phyloP scores from a whole-genome alignment of 2,329 filamentous ascomycete genomes.

The Xylaria sp. region DNA sequence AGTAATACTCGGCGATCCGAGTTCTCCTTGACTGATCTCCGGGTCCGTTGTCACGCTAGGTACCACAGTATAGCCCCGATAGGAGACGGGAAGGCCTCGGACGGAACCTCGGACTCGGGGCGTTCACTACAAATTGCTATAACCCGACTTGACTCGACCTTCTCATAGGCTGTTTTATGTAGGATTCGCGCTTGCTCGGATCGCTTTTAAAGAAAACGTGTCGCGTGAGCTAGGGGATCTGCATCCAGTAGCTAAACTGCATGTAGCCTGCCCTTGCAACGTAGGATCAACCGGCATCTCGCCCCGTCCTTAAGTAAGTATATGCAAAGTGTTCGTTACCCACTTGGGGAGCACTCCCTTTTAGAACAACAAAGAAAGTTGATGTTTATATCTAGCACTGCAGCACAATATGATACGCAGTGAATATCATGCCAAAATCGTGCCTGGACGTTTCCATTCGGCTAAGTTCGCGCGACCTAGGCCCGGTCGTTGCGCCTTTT shows the following conservation, averaged over 20 bases:
- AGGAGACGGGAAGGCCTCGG: constrained; percentile 14
- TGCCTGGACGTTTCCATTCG: not conserved
- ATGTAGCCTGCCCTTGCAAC: constrained; percentile 3
- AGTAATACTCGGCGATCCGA: constrained; percentile 9
- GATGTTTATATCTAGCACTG: not conserved
- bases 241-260: constrained; percentile 11
- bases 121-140: constrained; percentile 7
- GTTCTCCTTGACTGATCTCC: not conserved
- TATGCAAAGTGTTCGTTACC: not conserved
- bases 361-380: not conserved
- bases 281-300: constrained; percentile 14
- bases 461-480: not conserved
- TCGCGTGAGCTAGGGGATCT: constrained; percentile 31
- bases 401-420: not conserved
- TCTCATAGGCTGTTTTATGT: not conserved
- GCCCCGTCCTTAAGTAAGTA: constrained; percentile 7
- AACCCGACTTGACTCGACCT: too few species aligned
- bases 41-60: not conserved
- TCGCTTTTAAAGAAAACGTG: constrained; percentile 23
- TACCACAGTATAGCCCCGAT: constrained; percentile 2
- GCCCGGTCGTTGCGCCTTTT: not conserved
- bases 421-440: not conserved
- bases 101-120: constrained; percentile 4
- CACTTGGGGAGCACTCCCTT: not conserved
- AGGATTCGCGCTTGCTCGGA: constrained; percentile 13